Conservation (phyloP, 2,329 filamentous ascomycete species). For the Akanthomyces lecanii region DNA sequence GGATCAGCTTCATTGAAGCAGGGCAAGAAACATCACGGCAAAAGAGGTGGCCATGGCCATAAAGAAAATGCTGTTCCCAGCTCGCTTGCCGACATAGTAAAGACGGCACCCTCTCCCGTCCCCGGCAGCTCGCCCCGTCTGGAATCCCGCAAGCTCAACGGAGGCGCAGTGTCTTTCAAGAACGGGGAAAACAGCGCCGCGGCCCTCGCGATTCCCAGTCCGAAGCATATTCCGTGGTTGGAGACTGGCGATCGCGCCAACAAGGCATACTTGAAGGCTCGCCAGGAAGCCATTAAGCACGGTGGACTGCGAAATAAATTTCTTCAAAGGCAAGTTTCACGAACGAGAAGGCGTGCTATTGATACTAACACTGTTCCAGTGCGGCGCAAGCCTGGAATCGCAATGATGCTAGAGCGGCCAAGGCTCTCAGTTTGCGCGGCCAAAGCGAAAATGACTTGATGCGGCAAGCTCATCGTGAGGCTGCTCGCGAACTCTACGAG, state of each 20-base stretch:
- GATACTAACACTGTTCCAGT: slow-evolving; percentile 31
- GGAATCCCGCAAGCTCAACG: slow-evolving; percentile 59
- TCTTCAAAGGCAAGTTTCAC: slow-evolving; percentile 68
- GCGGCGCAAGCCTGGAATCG: slow-evolving; percentile 98
- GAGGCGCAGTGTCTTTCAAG: slow-evolving; percentile 59
- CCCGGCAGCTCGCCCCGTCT: slow-evolving; percentile 53
- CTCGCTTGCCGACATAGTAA: slow-evolving; percentile 89
- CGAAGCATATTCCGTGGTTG: slow-evolving; percentile 92
- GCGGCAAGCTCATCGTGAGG: slow-evolving; percentile 94
- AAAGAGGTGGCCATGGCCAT: slow-evolving; percentile 77
- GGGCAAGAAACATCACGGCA: slow-evolving; percentile 89
- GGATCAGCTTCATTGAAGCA: slow-evolving; percentile 71
- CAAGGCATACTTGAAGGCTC: slow-evolving; percentile 89
- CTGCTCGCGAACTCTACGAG: slow-evolving; percentile 86
- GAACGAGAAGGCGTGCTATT: background rate
- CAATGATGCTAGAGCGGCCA: slow-evolving; percentile 92
- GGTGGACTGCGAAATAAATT: slow-evolving; percentile 96
- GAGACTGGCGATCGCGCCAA: slow-evolving; percentile 90
- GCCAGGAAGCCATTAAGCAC: slow-evolving; percentile 94
- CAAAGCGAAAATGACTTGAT: slow-evolving; percentile 97
- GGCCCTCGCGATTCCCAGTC: slow-evolving; percentile 77
- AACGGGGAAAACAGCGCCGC: slow-evolving; percentile 74
- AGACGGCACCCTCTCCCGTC: slow-evolving; percentile 85
- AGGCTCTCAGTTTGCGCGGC: slow-evolving; percentile 87
- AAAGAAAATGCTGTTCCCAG: slow-evolving; percentile 67